Evolutionary conservation across 2,329 filamentous ascomycete species (phyloP).

Genomic region (Trichophyton rubrum): DNA sequence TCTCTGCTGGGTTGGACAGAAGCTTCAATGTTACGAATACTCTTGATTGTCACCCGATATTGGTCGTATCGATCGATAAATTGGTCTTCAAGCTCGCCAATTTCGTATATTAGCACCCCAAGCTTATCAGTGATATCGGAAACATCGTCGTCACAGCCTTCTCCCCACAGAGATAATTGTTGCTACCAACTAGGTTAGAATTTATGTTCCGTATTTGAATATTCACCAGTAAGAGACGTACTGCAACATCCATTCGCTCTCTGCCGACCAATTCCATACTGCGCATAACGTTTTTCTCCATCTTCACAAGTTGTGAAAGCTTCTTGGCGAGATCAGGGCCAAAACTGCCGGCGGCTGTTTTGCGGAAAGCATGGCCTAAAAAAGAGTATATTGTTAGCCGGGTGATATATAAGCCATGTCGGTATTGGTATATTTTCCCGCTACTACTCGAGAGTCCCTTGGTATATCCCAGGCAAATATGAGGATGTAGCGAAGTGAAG

Average conservation of each 20-base stretch:
- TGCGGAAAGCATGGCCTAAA: conserved; percentile 50
- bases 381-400: neutral
- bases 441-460: neutral
- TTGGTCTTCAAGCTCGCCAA: conserved; percentile 94
- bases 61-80: conserved; percentile 98
- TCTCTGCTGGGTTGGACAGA: conserved; percentile 97
- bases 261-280: conserved; percentile 89
- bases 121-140: conserved; percentile 99
- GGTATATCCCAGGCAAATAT: neutral
- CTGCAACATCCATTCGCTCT: conserved; percentile 96
- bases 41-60: conserved; percentile 98
- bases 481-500: no score
- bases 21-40: conserved; percentile 96
- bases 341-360: conserved; percentile 41
- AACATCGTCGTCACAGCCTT: conserved; percentile 89
- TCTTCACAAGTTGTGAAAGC: conserved; percentile 94
- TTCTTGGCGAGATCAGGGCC: conserved; percentile 90
- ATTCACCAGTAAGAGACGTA: conserved; percentile 40
- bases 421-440: neutral
- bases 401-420: neutral
- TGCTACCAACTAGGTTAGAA: conserved; percentile 46
- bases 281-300: conserved; percentile 99
- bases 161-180: conserved; percentile 98
- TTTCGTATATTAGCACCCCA: conserved; percentile 93
- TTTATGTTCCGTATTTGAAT: neutral